Percentiles rank a stretch among this genome's conserved stretches.
These are phyloP conservation scores for Cornus florida DNA, from an alignment of 148 eudicot genomes.

Conservation along the genomic window DNA sequence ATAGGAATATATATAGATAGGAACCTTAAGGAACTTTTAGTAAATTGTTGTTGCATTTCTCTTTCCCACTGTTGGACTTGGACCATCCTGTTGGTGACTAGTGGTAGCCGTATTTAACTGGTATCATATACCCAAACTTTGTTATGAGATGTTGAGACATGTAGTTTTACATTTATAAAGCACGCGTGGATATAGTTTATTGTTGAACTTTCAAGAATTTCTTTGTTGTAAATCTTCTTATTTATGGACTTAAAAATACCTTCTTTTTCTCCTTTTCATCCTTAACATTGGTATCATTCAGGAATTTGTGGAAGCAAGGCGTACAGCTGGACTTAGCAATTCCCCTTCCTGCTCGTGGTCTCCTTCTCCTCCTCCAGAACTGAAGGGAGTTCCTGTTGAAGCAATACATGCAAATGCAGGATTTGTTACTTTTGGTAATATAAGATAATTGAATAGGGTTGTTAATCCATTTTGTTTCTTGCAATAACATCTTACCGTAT, in stretches of 20 bases:
- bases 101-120: neutral
- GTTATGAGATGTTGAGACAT: neutral
- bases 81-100: neutral
- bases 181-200: neutral
- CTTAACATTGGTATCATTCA: slow-evolving; percentile 19
- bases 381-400: slow-evolving; percentile 62
- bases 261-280: neutral
- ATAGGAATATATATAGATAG: too few relatives aligned
- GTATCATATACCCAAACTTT: slow-evolving; percentile 3
- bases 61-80: neutral
- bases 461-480: slow-evolving; percentile 4
- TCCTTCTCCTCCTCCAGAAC: slow-evolving; percentile 78
- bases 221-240: slow-evolving; percentile 1
- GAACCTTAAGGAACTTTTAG: neutral
- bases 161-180: slow-evolving; percentile 1
- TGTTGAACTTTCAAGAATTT: neutral
- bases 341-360: slow-evolving; percentile 97
- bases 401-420: slow-evolving; percentile 87
- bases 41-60: neutral
- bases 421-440: slow-evolving; percentile 81
- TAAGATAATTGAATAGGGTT: slow-evolving; percentile 12
- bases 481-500: slow-evolving; percentile 10
- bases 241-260: neutral
- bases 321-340: slow-evolving; percentile 64
- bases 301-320: slow-evolving; percentile 91